Percentiles rank a stretch among this genome's conserved stretches.
Evolutionary conservation across 2,329 filamentous ascomycete genomes (phyloP).

Genomic region (Neonectria magnoliae): DNA sequence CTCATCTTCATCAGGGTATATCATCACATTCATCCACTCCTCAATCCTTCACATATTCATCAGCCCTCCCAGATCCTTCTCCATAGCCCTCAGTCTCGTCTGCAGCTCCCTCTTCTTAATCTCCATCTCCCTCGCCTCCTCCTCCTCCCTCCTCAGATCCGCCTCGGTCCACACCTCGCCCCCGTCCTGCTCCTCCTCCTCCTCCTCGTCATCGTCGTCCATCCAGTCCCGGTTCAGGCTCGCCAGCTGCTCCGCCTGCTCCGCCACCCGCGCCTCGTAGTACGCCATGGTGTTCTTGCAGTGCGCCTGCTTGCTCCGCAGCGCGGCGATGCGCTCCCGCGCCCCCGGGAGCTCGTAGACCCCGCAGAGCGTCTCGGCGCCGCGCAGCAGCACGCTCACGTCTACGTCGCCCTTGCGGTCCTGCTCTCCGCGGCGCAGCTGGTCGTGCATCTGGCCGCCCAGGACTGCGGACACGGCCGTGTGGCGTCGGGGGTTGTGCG

Average conservation of each 20-base stretch:
- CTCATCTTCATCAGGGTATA: constrained; percentile 30
- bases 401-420: constrained; percentile 76
- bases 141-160: constrained; percentile 74
- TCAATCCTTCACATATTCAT: constrained; percentile 57
- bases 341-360: constrained; percentile 89
- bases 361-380: constrained; percentile 88
- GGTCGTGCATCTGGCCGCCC: constrained; percentile 85
- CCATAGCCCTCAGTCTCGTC: constrained; percentile 61
- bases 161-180: constrained; percentile 70
- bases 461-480: constrained; percentile 91
- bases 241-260: constrained; percentile 78
- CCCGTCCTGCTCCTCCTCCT: constrained; percentile 60
- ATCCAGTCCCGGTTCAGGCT: constrained; percentile 74
- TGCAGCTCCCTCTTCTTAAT: constrained; percentile 66
- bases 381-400: constrained; percentile 83
- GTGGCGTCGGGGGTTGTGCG: constrained; percentile 68
- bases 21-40: constrained; percentile 17
- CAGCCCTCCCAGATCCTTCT: constrained; percentile 65
- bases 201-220: constrained; percentile 65
- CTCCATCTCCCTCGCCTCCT: constrained; percentile 68
- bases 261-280: constrained; percentile 82
- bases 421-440: constrained; percentile 71
- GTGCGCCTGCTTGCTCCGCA: constrained; percentile 77
- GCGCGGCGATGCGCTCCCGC: constrained; percentile 75
- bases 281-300: constrained; percentile 79